phyloP scores from a whole-genome alignment of 306 rosid species.

The Medicago arabica region DNA sequence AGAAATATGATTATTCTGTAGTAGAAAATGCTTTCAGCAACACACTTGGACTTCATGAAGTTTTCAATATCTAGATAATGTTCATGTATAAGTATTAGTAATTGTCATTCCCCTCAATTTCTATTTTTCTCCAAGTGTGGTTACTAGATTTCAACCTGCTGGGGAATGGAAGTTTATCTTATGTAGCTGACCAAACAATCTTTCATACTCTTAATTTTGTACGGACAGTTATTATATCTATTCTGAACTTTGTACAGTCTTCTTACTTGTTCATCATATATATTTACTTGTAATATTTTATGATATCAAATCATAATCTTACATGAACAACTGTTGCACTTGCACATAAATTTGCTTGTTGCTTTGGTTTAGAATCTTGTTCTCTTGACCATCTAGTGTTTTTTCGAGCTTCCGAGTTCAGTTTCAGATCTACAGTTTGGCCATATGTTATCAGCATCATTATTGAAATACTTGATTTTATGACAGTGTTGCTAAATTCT shows the following conservation, averaged over 20 bases:
- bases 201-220: no score
- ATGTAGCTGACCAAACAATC: constrained; percentile 23
- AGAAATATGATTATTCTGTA: constrained; percentile 30
- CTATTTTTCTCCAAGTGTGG: constrained; percentile 23
- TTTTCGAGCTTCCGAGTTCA: constrained; percentile 20
- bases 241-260: constrained; percentile 14
- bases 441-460: constrained; percentile 39
- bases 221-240: no score
- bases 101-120: constrained; percentile 17
- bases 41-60: constrained; percentile 14
- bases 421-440: constrained; percentile 30
- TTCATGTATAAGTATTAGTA: constrained; percentile 14
- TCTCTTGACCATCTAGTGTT: constrained; percentile 22
- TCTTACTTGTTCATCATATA: constrained; percentile 20
- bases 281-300: constrained; percentile 33
- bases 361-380: constrained; percentile 25
- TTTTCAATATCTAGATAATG: constrained; percentile 12
- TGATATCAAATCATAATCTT: constrained; percentile 28
- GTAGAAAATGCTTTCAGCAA: constrained; percentile 30
- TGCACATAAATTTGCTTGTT: constrained; percentile 27
- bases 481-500: constrained; percentile 90
- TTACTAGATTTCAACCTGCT: constrained; percentile 36
- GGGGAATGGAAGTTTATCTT: constrained; percentile 2
- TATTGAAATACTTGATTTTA: constrained; percentile 38
- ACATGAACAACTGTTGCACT: constrained; percentile 7